Evolutionary conservation across 495 filamentous ascomycete genomes (phyloP).

Genomic region (Viridothelium virens): DNA sequence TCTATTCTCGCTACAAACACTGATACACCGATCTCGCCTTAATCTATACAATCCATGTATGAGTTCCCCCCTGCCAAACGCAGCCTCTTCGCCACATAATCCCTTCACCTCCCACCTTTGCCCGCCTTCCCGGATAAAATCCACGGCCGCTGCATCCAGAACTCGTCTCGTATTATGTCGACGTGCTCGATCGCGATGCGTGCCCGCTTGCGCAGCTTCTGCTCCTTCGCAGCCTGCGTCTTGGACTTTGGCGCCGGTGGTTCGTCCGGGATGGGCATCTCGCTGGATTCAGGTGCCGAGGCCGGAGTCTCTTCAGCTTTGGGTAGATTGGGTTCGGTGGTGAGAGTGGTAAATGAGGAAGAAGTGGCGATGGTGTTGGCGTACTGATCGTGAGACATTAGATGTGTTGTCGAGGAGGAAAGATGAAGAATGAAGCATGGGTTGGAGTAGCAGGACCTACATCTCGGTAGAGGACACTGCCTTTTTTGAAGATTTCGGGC

Average conservation of each 20-base stretch:
- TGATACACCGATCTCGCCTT: too few relatives aligned
- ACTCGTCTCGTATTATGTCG: conserved; percentile 89
- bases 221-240: conserved; percentile 68
- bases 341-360: neutral
- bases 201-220: conserved; percentile 66
- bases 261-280: neutral
- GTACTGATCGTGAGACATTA: neutral
- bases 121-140: conserved; percentile 64
- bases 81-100: neutral
- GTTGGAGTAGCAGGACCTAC: neutral
- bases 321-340: neutral
- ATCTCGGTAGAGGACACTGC: conserved; percentile 73
- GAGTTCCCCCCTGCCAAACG: too few relatives aligned
- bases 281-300: neutral
- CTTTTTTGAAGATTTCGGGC: conserved; percentile 84
- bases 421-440: neutral
- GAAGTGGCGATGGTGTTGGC: neutral
- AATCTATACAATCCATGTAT: too few relatives aligned
- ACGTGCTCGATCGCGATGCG: conserved; percentile 71
- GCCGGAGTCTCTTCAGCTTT: neutral
- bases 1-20: too few relatives aligned
- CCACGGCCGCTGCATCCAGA: conserved; percentile 84
- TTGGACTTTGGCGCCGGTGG: conserved; percentile 50
- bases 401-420: neutral
- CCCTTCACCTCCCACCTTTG: conserved; percentile 40